These are phyloP conservation scores for Fusarium chaquense DNA, from an alignment of 2,329 filamentous ascomycete species.

Conservation along the genomic window DNA sequence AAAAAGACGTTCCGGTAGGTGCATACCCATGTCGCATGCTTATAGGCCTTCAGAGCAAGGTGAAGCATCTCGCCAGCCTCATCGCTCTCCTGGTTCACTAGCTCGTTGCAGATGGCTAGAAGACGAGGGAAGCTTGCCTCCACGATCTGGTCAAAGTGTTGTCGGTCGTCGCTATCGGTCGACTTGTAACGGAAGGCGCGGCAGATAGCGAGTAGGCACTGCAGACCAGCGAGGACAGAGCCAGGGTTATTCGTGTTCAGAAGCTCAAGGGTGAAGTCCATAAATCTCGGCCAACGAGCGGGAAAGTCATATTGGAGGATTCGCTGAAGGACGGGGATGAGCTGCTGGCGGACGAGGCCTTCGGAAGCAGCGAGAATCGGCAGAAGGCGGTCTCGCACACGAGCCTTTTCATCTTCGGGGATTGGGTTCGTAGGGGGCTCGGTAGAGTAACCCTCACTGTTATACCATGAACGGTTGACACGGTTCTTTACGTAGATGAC, in stretches of 20 bases:
- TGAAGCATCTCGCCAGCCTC: slow-evolving; percentile 98
- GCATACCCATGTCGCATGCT: slow-evolving; percentile 92
- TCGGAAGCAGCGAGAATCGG: slow-evolving; percentile 86
- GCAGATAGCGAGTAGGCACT: slow-evolving; percentile 94
- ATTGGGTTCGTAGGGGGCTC: slow-evolving; percentile 71
- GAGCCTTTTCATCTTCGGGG: slow-evolving; percentile 87
- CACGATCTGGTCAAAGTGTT: slow-evolving; percentile 94
- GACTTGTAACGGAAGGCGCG: slow-evolving; percentile 94
- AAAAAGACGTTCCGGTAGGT: slow-evolving; percentile 13
- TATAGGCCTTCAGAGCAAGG: slow-evolving; percentile 95
- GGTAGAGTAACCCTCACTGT: slow-evolving; percentile 77
- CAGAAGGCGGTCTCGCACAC: slow-evolving; percentile 88
- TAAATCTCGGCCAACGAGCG: slow-evolving; percentile 91
- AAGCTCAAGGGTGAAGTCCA: slow-evolving; percentile 91
- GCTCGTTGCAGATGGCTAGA: slow-evolving; percentile 85
- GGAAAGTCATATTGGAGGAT: slow-evolving; percentile 97
- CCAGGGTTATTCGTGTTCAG: slow-evolving; percentile 86
- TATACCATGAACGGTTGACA: slow-evolving; percentile 91
- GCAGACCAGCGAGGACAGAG: slow-evolving; percentile 91
- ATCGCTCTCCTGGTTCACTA: slow-evolving; percentile 90
- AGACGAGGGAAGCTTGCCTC: slow-evolving; percentile 90
- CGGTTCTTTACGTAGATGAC: slow-evolving; percentile 99
- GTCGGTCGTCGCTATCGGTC: slow-evolving; percentile 78
- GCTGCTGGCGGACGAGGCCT: slow-evolving; percentile 87
- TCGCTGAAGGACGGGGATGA: slow-evolving; percentile 94